Base-by-base conservation (phyloP, 495 filamentous ascomycete genomes). In the Aspergillus cavernicola region DNA sequence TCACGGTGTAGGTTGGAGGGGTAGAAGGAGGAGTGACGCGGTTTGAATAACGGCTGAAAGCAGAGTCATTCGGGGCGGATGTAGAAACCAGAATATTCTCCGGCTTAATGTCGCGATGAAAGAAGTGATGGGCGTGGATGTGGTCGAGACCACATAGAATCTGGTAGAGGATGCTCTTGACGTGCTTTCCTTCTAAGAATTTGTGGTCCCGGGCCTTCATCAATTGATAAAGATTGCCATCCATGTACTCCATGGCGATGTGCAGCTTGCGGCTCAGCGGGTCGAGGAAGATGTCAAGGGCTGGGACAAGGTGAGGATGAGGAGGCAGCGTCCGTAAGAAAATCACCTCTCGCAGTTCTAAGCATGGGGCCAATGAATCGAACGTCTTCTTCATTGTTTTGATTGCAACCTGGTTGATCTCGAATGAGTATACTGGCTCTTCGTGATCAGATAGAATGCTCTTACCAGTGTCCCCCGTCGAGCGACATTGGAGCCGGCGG, bases 341-440 rank as follows among this genome's bases (percentile, higher is more conserved):
- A 66, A 97, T 91, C 46, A 99, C 95, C 67, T 99, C 95, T 52
- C 93, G 83, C 39, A 99, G 77, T 64, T 99, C 93, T 54, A 95
- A 67, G 66, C 95, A 97, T 35, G 88, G 89, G 19, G 78, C 71
- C 63, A 97, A 89, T 4, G 88, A 92, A 32, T 97, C 92, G 59
- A 97, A 99, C 0, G 88, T 90, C 80, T 99, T 99, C 80, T 99
- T 99, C 95, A 99, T 97, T 15, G 93, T 97, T 76, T 99, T 99
- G 66, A 99, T 96, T 2, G 93, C 93, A 60, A 98, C 90, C 93
- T 98, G 53, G 26, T 23, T 50, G 16, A 26, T 53, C 73, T 67
- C 60, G 18, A 52, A 50, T 50, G 45, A 46, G 36, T 33, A 47
- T 47, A 23, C 22, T 11, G 10, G 18, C 7, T 11, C 19, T 47